These are phyloP conservation scores for Paramecium sonneborni DNA, from an alignment of 73 alveolate genomes.

Conservation along the genomic window DNA sequence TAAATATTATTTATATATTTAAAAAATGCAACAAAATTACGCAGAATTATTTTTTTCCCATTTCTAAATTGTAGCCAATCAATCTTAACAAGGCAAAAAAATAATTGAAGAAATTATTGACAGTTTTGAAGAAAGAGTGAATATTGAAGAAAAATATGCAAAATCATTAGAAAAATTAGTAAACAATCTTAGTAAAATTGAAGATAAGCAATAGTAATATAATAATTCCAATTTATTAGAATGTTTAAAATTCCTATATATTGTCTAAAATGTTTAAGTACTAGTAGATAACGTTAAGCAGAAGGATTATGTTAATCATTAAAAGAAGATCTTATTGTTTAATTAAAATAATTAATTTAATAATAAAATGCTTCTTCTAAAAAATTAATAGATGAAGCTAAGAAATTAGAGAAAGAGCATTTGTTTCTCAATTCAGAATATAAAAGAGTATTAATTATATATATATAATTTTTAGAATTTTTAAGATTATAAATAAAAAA, in stretches of 20 bases:
- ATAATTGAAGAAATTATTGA: constrained; percentile 14
- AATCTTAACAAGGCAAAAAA: background rate
- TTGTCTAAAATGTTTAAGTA: constrained; percentile 3
- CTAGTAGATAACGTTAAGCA: constrained; percentile 41
- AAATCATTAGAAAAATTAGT: constrained; percentile 44
- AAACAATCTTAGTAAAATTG: background rate
- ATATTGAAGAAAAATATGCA: constrained; percentile 41
- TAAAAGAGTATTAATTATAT: background rate
- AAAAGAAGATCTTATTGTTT: constrained; percentile 22
- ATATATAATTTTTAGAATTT: background rate
- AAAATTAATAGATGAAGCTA: constrained; percentile 36
- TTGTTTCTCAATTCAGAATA: background rate
- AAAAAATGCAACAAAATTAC: background rate
- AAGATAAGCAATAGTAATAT: background rate
- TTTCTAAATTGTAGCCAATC: background rate
- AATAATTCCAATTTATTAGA: background rate
- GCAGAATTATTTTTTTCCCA: background rate
- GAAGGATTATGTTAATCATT: constrained; percentile 45
- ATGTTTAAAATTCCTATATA: constrained; percentile 51
- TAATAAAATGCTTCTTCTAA: background rate
- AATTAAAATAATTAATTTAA: background rate
- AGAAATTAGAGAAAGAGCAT: constrained; percentile 41
- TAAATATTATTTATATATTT: background rate
- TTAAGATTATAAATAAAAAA: background rate
- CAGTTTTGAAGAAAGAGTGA: constrained; percentile 33